Evolutionary conservation across 495 filamentous ascomycete genomes (phyloP).

Genomic region (Haplographium delicatum): DNA sequence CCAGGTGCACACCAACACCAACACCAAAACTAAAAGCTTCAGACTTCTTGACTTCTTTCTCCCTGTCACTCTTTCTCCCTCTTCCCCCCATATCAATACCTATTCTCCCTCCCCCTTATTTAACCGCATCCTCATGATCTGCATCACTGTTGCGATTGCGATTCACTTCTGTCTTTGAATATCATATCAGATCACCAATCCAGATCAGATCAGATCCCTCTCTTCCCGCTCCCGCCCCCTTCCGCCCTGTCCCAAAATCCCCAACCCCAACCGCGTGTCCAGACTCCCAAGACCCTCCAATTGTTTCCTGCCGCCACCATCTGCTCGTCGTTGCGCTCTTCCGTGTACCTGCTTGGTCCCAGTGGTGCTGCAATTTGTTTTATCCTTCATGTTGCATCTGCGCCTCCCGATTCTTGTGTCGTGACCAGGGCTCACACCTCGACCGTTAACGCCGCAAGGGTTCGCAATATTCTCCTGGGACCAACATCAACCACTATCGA

Average conservation of each 20-base stretch:
- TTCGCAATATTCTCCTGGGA: not conserved
- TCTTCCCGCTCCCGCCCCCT: no score
- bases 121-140: no score
- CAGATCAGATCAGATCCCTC: no score
- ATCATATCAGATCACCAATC: no score
- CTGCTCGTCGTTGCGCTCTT: not conserved
- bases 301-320: not conserved
- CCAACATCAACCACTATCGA: not conserved
- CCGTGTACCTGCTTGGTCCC: conserved; percentile 3
- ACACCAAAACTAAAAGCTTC: no score
- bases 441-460: conserved; percentile 6
- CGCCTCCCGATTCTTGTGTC: conserved; percentile 12
- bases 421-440: conserved; percentile 20
- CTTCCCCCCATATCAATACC: not conserved
- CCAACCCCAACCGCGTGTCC: no score
- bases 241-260: no score
- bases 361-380: conserved; percentile 16
- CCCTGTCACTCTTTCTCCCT: not conserved
- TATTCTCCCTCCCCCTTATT: not conserved
- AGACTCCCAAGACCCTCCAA: no score
- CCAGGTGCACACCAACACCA: no score
- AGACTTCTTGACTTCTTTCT: no score
- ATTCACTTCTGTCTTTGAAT: no score
- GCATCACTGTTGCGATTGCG: no score
- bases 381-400: conserved; percentile 19